These are phyloP conservation scores for Dendrobium officinale DNA, from an alignment of 106 monocot genomes.

Conservation along the genomic window DNA sequence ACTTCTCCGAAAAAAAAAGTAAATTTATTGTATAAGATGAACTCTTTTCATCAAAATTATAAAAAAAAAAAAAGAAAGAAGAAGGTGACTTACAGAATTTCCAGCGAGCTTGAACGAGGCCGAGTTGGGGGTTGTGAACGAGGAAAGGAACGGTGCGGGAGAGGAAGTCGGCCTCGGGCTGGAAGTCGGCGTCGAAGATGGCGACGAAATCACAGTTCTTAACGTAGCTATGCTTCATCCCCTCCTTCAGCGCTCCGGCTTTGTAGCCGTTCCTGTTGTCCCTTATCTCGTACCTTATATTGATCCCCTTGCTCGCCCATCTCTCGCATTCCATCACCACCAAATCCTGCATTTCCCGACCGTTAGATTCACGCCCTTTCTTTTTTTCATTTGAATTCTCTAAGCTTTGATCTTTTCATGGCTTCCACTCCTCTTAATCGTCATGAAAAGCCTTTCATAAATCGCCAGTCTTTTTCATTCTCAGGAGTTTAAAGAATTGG, in stretches of 20 bases:
- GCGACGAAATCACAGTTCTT: conserved; percentile 24
- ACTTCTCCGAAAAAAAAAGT: no score
- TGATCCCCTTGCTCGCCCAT: conserved; percentile 25
- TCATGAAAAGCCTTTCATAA: no score
- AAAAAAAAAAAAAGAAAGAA: not conserved
- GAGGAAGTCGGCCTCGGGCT: conserved; percentile 37
- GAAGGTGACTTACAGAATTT: conserved; percentile 16
- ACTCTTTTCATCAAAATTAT: no score
- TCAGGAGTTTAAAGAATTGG: no score
- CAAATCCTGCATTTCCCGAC: conserved; percentile 17
- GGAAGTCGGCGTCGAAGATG: conserved; percentile 37
- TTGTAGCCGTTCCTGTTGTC: conserved; percentile 33
- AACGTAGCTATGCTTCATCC: conserved; percentile 32
- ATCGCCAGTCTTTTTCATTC: no score
- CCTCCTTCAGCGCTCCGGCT: conserved; percentile 33
- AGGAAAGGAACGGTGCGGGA: conserved; percentile 27
- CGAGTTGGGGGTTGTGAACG: conserved; percentile 26
- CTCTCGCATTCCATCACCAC: conserved; percentile 23
- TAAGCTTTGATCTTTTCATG: no score
- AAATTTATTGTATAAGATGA: no score
- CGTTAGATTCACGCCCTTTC: not conserved
- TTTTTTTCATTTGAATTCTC: not conserved
- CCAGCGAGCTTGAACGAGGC: conserved; percentile 37
- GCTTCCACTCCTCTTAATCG: no score
- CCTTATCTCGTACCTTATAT: conserved; percentile 29